Conservation (phyloP, 1,139 yeast species). For the Geotrichum europaeum region DNA sequence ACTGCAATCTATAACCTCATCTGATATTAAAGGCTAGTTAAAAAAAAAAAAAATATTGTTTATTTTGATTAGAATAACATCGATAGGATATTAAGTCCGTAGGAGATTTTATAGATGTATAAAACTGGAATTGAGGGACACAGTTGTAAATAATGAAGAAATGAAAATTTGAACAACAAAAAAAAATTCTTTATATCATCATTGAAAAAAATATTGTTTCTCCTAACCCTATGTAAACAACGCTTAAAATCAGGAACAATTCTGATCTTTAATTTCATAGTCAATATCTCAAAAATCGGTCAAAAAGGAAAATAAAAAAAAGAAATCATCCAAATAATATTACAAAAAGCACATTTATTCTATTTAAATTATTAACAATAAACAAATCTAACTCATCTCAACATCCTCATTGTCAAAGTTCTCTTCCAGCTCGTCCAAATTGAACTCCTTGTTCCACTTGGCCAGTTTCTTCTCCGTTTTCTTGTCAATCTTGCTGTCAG, state of each 20-base stretch:
- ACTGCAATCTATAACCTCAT: not conserved
- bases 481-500: conserved; percentile 26
- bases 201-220: too few relatives aligned
- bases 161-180: not conserved
- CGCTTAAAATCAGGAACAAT: too few relatives aligned
- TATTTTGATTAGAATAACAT: not conserved
- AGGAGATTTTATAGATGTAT: not conserved
- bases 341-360: not conserved
- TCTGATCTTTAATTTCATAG: too few relatives aligned
- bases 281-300: not conserved
- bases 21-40: not conserved
- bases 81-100: not conserved
- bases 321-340: not conserved
- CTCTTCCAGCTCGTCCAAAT: conserved; percentile 61
- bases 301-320: not conserved
- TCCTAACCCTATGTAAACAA: too few relatives aligned
- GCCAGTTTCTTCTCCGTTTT: conserved; percentile 72
- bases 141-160: not conserved
- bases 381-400: conserved; percentile 7
- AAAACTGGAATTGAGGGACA: not conserved
- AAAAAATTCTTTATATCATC: too few relatives aligned
- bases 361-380: not conserved
- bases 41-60: not conserved
- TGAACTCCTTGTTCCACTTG: conserved; percentile 91
- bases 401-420: conserved; percentile 19